Conservation (phyloP, 2,329 filamentous ascomycete genomes). For the Botryosphaeria agaves region DNA sequence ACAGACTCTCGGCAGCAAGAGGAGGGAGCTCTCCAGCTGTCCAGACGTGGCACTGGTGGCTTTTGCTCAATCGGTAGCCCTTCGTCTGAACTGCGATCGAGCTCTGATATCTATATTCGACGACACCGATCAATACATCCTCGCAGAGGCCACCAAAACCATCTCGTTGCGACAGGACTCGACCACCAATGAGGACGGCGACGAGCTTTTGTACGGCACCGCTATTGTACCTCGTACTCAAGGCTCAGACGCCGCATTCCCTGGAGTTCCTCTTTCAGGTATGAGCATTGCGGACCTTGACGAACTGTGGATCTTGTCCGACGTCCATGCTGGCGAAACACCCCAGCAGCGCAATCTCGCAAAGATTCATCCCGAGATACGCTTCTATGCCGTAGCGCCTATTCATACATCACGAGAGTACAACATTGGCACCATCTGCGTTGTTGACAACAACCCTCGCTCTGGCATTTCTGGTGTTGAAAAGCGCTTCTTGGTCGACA, state of each 20-base stretch:
- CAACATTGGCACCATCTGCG: conserved; percentile 34
- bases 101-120: conserved; percentile 20
- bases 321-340: neutral
- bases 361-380: neutral
- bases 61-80: conserved; percentile 16
- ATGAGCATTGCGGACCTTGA: neutral
- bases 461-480: conserved; percentile 31
- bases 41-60: conserved; percentile 3
- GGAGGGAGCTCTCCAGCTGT: too few relatives aligned
- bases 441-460: conserved; percentile 40
- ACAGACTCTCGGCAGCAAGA: too few relatives aligned
- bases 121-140: conserved; percentile 14
- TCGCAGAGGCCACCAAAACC: conserved; percentile 19
- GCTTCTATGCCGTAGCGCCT: neutral
- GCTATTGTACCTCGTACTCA: neutral
- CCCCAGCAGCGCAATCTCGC: neutral
- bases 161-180: conserved; percentile 8
- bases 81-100: conserved; percentile 15
- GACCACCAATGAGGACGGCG: conserved; percentile 5
- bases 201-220: conserved; percentile 1
- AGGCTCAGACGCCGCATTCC: neutral
- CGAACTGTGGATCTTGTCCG: neutral
- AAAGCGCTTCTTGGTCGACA: conserved; percentile 36
- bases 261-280: too few relatives aligned
- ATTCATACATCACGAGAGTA: neutral